Percentiles rank a stretch among this genome's conserved stretches.
Conservation (phyloP, 208 protist genomes). For the Wallacemonas rigidus region DNA sequence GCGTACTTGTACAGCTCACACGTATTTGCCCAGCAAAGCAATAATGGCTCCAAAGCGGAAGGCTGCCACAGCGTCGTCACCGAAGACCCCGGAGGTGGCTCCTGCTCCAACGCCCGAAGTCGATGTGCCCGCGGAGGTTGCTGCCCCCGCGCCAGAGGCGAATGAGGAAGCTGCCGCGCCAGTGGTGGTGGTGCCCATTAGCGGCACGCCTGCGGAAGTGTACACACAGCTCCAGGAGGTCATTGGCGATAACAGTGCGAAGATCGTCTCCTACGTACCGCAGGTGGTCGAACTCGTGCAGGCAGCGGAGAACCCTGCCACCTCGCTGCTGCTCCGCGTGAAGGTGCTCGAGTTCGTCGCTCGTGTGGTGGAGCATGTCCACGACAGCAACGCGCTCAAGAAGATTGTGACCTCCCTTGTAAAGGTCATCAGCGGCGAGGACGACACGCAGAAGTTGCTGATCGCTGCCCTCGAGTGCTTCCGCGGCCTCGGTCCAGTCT, state of each 20-base stretch:
- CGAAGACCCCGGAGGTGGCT: constrained; percentile 17
- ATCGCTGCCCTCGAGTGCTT: constrained; percentile 80
- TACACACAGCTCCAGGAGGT: constrained; percentile 70
- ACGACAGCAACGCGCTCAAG: constrained; percentile 72
- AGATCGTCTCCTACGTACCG: constrained; percentile 60
- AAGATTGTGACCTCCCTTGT: constrained; percentile 79
- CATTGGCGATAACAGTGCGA: constrained; percentile 42
- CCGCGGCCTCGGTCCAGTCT: constrained; percentile 70
- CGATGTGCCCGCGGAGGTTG: constrained; percentile 11
- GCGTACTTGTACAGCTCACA: no score
- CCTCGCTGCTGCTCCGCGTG: constrained; percentile 75
- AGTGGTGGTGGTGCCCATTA: constrained; percentile 20
- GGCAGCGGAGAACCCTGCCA: constrained; percentile 60
- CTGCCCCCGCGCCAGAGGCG: constrained; percentile 12
- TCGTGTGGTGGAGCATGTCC: constrained; percentile 52
- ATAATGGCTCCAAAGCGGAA: constrained; percentile 75
- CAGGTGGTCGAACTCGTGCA: constrained; percentile 59
- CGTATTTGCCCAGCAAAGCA: background rate
- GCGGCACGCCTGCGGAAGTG: constrained; percentile 51
- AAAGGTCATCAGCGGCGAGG: constrained; percentile 72
- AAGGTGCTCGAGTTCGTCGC: constrained; percentile 76
- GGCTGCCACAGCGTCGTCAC: constrained; percentile 17
- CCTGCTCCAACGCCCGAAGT: background rate
- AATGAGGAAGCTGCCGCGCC: constrained; percentile 21
- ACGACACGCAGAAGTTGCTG: constrained; percentile 78